phyloP scores from a whole-genome alignment of 768 basidiomycete genomes.

The Rhodosporidiobolus odoratus region DNA sequence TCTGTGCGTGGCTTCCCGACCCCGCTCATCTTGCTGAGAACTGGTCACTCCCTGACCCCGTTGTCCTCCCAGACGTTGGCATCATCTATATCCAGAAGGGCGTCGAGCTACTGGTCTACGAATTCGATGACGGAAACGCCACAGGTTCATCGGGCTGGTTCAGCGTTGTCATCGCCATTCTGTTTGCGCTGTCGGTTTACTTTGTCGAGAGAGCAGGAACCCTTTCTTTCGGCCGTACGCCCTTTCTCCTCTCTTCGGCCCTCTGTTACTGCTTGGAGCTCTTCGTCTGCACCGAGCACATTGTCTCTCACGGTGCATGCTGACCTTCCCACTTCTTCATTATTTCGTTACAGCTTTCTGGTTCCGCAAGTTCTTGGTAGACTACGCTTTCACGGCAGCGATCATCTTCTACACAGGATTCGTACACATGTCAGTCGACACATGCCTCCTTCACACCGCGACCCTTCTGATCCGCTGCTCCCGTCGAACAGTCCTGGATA shows the following conservation, averaged over 20 bases:
- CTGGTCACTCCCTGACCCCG: too few relatives aligned
- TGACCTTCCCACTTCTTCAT: background rate
- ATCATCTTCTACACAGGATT: constrained; percentile 43
- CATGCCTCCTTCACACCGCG: background rate
- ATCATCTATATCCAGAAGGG: constrained; percentile 43
- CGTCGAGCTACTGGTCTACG: constrained; percentile 41
- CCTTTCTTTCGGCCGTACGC: constrained; percentile 38
- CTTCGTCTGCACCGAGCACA: too few relatives aligned
- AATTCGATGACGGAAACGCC: constrained; percentile 32
- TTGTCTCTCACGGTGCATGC: too few relatives aligned
- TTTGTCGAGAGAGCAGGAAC: constrained; percentile 37
- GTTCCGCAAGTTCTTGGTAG: constrained; percentile 39
- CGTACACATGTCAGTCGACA: constrained; percentile 37
- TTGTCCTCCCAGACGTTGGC: constrained; percentile 31
- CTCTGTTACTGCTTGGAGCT: background rate
- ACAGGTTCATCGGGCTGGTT: constrained; percentile 40
- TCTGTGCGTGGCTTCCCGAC: constrained; percentile 1
- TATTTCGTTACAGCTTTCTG: constrained; percentile 33
- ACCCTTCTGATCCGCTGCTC: background rate
- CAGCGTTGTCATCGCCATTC: constrained; percentile 42
- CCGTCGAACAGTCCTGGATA: constrained; percentile 33
- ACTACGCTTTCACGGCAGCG: constrained; percentile 43
- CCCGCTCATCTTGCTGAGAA: too few relatives aligned
- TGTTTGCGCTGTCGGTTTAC: constrained; percentile 43
- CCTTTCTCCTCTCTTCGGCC: background rate